phyloP scores from a whole-genome alignment of 2,329 filamentous ascomycete genomes.

The Xylaria sp. region DNA sequence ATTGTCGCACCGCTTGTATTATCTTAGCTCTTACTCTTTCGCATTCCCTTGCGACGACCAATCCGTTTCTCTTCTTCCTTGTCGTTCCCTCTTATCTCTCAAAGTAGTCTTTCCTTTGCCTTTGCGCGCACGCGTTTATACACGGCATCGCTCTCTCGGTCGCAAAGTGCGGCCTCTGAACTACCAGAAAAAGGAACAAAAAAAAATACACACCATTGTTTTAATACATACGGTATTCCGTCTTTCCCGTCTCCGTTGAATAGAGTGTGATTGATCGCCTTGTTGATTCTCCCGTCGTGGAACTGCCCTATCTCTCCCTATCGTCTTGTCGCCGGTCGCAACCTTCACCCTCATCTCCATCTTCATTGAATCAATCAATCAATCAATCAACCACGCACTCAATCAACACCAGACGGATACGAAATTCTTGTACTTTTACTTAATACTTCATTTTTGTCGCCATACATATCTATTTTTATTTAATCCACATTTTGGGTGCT shows the following conservation, averaged over 20 bases:
- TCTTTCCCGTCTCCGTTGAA: constrained; percentile 36
- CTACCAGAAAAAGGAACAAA: constrained; percentile 8
- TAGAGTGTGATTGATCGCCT: constrained; percentile 38
- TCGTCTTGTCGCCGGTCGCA: constrained; percentile 45
- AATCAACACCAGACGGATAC: constrained; percentile 26
- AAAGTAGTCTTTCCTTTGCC: constrained; percentile 4
- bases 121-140: constrained; percentile 31
- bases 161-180: constrained; percentile 30
- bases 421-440: constrained; percentile 35
- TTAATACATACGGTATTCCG: constrained; percentile 40
- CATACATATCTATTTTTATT: constrained; percentile 34
- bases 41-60: constrained; percentile 49
- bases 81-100: constrained; percentile 34
- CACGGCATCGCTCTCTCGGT: constrained; percentile 31
- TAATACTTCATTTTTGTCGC: constrained; percentile 27
- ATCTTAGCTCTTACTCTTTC: constrained; percentile 45
- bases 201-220: constrained; percentile 34
- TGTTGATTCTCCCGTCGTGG: constrained; percentile 37
- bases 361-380: constrained; percentile 24
- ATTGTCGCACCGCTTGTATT: constrained; percentile 40
- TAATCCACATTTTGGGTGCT: constrained; percentile 42
- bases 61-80: constrained; percentile 36
- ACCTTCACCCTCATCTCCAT: constrained; percentile 19
- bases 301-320: constrained; percentile 23
- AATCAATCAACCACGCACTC: constrained; percentile 29